A percentile compares a stretch with the other conserved stretches of the same genome.
Evolutionary conservation across 305 asterid species (phyloP).

Genomic region (Fraxinus paxiana): DNA sequence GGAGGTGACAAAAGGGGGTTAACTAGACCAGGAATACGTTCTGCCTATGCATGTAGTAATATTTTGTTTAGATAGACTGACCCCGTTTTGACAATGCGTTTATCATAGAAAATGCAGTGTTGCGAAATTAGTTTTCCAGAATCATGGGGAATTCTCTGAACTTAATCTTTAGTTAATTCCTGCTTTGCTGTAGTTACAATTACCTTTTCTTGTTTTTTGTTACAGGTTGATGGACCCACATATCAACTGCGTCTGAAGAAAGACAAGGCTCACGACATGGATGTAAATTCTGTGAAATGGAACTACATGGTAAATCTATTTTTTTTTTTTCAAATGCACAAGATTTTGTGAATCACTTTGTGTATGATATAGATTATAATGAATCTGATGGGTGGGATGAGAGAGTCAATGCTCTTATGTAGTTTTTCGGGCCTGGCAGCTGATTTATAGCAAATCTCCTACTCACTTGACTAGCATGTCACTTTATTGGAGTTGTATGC

Average conservation of each 20-base stretch:
- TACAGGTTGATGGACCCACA: constrained; percentile 38
- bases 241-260: constrained; percentile 40
- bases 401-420: background rate
- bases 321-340: background rate
- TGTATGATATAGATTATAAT: background rate
- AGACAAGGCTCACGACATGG: constrained; percentile 48
- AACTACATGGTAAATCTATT: constrained; percentile 31
- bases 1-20: background rate
- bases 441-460: background rate
- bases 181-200: background rate
- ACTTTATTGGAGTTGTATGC: background rate
- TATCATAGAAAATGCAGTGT: background rate
- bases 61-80: background rate
- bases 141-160: background rate
- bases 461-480: background rate
- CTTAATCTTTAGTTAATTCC: background rate
- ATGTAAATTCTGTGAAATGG: constrained; percentile 48
- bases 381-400: background rate
- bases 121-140: background rate
- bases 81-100: background rate
- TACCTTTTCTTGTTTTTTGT: background rate
- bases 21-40: background rate
- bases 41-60: background rate
- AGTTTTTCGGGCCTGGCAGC: background rate
- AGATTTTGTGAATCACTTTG: background rate